A percentile compares a stretch with the other conserved stretches of the same genome.
Evolutionary conservation across 352 stramenopile genomes (phyloP).

Genomic region (Aphanomyces stellatus): DNA sequence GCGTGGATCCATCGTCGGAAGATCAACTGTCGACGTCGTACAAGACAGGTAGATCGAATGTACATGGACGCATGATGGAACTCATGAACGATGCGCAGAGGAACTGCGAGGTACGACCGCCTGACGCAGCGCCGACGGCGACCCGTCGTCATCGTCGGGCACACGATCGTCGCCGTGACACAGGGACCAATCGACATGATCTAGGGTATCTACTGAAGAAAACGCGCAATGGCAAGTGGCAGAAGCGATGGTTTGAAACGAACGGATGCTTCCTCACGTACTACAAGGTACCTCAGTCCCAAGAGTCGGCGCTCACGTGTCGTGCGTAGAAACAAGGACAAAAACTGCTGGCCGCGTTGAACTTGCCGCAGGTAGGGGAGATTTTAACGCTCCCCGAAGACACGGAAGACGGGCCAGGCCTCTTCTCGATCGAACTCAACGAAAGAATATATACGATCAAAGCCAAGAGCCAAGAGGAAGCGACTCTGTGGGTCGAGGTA

Average conservation of each 20-base stretch:
- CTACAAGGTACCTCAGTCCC: conserved; percentile 87
- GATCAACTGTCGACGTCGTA: not conserved
- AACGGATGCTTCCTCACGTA: conserved; percentile 98
- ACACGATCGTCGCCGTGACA: too few species aligned
- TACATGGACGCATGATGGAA: not conserved
- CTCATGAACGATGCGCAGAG: conserved; percentile 3
- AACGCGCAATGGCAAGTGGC: conserved; percentile 91
- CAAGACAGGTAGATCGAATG: not conserved
- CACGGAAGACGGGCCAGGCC: conserved; percentile 56
- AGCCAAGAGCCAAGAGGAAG: conserved; percentile 75
- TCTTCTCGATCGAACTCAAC: conserved; percentile 87
- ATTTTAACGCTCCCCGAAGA: conserved; percentile 70
- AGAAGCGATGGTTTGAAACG: conserved; percentile 98
- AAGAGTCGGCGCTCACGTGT: not conserved
- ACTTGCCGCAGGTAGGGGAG: conserved; percentile 87
- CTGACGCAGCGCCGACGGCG: not conserved
- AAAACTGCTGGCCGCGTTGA: conserved; percentile 91
- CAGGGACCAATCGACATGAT: not conserved
- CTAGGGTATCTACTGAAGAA: conserved; percentile 92
- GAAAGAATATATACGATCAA: conserved; percentile 89
- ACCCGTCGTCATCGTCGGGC: too few species aligned
- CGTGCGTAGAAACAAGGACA: conserved; percentile 73
- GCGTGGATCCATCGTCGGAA: not conserved
- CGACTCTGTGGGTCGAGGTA: conserved; percentile 80
- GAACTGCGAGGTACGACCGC: conserved; percentile 6